A percentile compares a stretch with the other conserved stretches of the same genome.
phyloP scores from a whole-genome alignment of 1,139 yeast genomes.

The Hyphopichia fennica region DNA sequence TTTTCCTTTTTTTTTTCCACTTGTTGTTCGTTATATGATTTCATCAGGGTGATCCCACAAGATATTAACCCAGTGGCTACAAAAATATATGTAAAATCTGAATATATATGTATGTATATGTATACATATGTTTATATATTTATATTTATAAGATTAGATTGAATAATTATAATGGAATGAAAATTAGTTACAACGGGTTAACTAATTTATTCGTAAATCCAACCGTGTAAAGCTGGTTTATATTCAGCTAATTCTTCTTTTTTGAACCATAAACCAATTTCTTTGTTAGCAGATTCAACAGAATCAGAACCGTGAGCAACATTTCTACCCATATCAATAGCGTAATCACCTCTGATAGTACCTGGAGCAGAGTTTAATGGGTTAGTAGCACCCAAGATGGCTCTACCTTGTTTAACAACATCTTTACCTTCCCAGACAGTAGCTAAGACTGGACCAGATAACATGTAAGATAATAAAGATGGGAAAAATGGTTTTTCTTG shows the following conservation, averaged over 20 bases:
- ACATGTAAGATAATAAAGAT: slow-evolving; percentile 91
- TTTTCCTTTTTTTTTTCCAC: no score
- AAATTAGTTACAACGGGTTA: background rate
- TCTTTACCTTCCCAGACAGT: slow-evolving; percentile 99
- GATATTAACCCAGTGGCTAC: no score
- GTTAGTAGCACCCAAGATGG: slow-evolving; percentile 98
- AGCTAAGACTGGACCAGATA: slow-evolving; percentile 97
- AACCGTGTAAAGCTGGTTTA: slow-evolving; percentile 79
- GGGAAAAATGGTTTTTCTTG: slow-evolving; percentile 98
- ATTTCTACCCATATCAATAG: slow-evolving; percentile 98
- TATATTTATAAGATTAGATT: no score
- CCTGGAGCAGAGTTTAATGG: slow-evolving; percentile 98
- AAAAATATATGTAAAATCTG: no score
- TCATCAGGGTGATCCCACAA: no score
- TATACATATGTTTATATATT: no score
- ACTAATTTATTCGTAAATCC: slow-evolving; percentile 84
- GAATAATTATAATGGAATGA: background rate
- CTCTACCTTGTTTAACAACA: slow-evolving; percentile 98
- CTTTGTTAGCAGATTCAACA: slow-evolving; percentile 96
- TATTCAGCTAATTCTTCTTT: slow-evolving; percentile 92
- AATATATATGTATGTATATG: no score
- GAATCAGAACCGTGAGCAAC: slow-evolving; percentile 99
- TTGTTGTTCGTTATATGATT: no score
- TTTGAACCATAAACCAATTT: slow-evolving; percentile 97
- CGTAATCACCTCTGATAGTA: slow-evolving; percentile 98